phyloP scores from a whole-genome alignment of 352 stramenopile species.

The Phytopythium boreale region DNA sequence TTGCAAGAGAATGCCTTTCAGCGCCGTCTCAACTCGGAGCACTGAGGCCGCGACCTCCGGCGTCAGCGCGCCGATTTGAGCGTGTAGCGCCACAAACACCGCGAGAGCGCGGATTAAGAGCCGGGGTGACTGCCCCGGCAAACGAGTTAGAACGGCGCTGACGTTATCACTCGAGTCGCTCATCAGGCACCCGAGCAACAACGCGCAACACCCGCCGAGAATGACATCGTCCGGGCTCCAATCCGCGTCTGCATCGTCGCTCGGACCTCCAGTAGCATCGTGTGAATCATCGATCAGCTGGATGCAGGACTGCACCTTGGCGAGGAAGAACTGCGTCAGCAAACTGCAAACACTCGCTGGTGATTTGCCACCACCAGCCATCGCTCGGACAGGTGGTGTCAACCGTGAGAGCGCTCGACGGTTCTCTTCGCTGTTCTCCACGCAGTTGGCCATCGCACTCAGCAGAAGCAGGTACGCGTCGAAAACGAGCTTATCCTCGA shows the following conservation, averaged over 20 bases:
- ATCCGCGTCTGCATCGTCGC: conserved; percentile 7
- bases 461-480: conserved; percentile 56
- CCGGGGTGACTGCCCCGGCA: conserved; percentile 44
- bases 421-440: conserved; percentile 61
- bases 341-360: conserved; percentile 26
- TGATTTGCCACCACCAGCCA: neutral
- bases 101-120: conserved; percentile 52
- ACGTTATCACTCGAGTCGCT: conserved; percentile 37
- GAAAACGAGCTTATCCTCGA: conserved; percentile 50
- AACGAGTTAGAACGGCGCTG: conserved; percentile 24
- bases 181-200: conserved; percentile 77
- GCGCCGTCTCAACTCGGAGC: conserved; percentile 59
- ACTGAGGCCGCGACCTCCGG: conserved; percentile 61
- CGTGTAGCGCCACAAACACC: conserved; percentile 72
- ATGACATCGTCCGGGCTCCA: conserved; percentile 77
- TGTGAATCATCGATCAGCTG: conserved; percentile 29
- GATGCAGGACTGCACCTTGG: conserved; percentile 49
- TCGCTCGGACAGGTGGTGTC: neutral
- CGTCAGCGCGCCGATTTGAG: conserved; percentile 71
- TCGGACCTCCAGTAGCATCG: neutral
- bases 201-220: conserved; percentile 57
- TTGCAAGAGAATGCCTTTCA: conserved; percentile 31
- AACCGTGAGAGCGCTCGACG: conserved; percentile 32
- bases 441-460: conserved; percentile 69
- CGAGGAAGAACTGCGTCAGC: conserved; percentile 51